phyloP scores from a whole-genome alignment of 805 yeast genomes.

The Teunomyces gatunensis region DNA sequence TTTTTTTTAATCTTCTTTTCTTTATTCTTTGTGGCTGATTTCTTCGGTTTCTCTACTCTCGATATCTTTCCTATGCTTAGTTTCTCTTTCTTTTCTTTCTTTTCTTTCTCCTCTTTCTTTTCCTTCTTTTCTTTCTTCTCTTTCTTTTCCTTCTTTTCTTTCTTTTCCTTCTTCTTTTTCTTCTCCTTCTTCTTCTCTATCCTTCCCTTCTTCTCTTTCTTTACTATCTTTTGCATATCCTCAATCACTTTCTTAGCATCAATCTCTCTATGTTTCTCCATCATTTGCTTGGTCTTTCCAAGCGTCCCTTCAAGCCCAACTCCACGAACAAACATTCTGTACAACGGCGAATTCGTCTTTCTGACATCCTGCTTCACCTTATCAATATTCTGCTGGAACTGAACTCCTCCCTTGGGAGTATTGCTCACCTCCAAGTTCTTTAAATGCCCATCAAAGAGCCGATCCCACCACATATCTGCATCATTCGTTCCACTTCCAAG shows the following conservation, averaged over 20 bases:
- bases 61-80: slow-evolving; percentile 18
- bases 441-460: slow-evolving; percentile 89
- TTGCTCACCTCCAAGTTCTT: slow-evolving; percentile 64
- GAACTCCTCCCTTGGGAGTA: slow-evolving; percentile 35
- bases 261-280: slow-evolving; percentile 12
- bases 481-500: slow-evolving; percentile 78
- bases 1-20: slow-evolving; percentile 15
- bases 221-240: slow-evolving; percentile 11
- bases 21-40: slow-evolving; percentile 19
- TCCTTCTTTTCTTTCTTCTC: slow-evolving; percentile 6
- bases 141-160: slow-evolving; percentile 16
- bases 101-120: slow-evolving; percentile 14
- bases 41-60: slow-evolving; percentile 21
- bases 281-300: slow-evolving; percentile 34
- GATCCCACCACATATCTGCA: slow-evolving; percentile 95
- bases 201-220: slow-evolving; percentile 19
- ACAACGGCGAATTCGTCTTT: slow-evolving; percentile 66
- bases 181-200: slow-evolving; percentile 29
- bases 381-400: slow-evolving; percentile 52
- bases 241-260: slow-evolving; percentile 16
- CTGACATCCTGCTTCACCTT: slow-evolving; percentile 46
- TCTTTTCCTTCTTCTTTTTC: slow-evolving; percentile 24
- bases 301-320: slow-evolving; percentile 80
- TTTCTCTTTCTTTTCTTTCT: slow-evolving; percentile 27
- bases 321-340: slow-evolving; percentile 83